Percentiles rank a stretch among this genome's conserved stretches.
phyloP scores from a whole-genome alignment of 805 yeast genomes.

The Candida suzukii region DNA sequence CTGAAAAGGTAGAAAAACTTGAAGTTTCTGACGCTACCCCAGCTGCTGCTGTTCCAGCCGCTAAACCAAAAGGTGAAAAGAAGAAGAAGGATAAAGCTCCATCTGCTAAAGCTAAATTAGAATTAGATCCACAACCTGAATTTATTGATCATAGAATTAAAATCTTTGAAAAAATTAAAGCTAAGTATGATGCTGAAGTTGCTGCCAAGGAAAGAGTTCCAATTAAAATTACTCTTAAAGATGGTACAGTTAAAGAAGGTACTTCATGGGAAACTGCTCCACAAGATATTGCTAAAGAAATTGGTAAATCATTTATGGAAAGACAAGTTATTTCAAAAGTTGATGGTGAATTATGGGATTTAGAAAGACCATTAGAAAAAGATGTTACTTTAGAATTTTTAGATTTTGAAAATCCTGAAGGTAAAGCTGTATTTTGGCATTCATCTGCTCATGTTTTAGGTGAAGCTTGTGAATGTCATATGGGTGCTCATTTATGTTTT shows the following conservation, averaged over 20 bases:
- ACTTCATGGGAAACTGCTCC: constrained; percentile 89
- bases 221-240: constrained; percentile 77
- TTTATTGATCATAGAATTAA: constrained; percentile 74
- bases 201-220: constrained; percentile 52
- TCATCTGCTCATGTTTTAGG: constrained; percentile 97
- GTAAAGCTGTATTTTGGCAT: constrained; percentile 96
- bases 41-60: constrained; percentile 3
- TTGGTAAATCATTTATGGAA: constrained; percentile 83
- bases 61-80: constrained; percentile 16
- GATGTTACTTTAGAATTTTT: constrained; percentile 67
- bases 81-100: constrained; percentile 35
- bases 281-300: constrained; percentile 70
- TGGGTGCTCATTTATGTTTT: constrained; percentile 85
- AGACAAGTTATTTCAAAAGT: constrained; percentile 89
- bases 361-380: constrained; percentile 85
- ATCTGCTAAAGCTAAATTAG: constrained; percentile 34
- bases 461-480: constrained; percentile 95
- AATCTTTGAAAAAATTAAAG: constrained; percentile 74
- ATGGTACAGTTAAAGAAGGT: constrained; percentile 75
- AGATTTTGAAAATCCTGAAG: constrained; percentile 92
- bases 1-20: too few relatives aligned
- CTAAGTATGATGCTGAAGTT: constrained; percentile 64
- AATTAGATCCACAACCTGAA: constrained; percentile 71
- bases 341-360: constrained; percentile 88
- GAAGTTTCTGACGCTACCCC: too few relatives aligned